Evolutionary conservation across 2,329 filamentous ascomycete species (phyloP).

Genomic region (Trichophyton rubrum): DNA sequence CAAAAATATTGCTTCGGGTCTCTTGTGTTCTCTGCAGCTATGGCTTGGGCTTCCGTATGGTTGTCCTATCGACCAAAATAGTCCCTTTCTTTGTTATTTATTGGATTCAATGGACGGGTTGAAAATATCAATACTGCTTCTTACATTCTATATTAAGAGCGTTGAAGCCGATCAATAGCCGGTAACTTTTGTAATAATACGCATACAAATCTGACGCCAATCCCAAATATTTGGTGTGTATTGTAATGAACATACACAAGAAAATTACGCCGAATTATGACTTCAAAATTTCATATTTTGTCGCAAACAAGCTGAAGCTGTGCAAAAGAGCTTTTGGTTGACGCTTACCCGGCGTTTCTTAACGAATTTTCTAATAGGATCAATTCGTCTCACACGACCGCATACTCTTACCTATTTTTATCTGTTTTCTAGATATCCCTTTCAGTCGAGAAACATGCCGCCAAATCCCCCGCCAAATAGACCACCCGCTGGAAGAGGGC

Average conservation of each 20-base stretch:
- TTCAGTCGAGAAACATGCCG: slow-evolving; percentile 6
- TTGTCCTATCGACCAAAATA: background rate
- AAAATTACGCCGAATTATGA: slow-evolving; percentile 1
- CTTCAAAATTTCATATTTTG: background rate
- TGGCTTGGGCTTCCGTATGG: background rate
- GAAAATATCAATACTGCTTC: background rate
- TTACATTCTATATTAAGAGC: background rate
- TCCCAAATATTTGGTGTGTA: background rate
- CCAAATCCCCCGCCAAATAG: slow-evolving; percentile 8
- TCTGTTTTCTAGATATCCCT: background rate
- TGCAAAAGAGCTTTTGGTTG: background rate
- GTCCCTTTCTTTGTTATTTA: background rate
- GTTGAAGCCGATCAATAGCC: background rate
- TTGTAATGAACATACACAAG: background rate
- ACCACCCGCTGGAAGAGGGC: slow-evolving; percentile 4
- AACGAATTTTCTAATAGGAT: background rate
- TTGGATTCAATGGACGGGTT: background rate
- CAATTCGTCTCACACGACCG: background rate
- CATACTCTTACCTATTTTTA: background rate
- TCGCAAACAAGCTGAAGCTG: background rate
- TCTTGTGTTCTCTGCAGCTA: background rate
- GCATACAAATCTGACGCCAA: background rate
- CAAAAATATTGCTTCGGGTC: background rate
- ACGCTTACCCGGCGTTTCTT: background rate
- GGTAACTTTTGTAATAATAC: background rate